Base-by-base conservation (phyloP, 2,329 filamentous ascomycete genomes). In the Myriosclerotinia duriaeana region DNA sequence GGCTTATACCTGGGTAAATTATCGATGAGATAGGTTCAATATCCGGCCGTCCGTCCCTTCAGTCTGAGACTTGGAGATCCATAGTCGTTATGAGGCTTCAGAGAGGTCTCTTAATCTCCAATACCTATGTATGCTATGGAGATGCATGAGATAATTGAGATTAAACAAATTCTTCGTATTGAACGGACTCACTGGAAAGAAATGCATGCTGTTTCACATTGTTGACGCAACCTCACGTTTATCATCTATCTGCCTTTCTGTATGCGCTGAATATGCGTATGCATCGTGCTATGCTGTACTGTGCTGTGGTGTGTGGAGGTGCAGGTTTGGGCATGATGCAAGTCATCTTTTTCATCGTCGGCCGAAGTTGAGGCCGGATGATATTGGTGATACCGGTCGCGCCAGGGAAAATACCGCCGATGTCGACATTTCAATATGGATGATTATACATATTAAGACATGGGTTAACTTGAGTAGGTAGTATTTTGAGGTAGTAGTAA, bases 21-120 rank as follows among this genome's bases (percentile, higher is more conserved):
- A 62, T 58, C 56, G 56, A 65, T 61, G 65, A 54, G 62, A 69
- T 67, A 67, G 70, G 67, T 69, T 72, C 73, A 74, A 71, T 73
- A 66, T 69, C 68, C 63, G 66, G 65, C 61, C 56, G n/a, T 53
- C 59, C 66, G 65, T 59, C 65, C 40, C n/a, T 50, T 26, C 46
- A 46, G 55, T 61, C 55, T 61, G 36, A 61, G 64, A 65, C 64
- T 36, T 36, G 17, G 38, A 46, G 53, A 38, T 53, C 55, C 64
- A 65, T 65, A 53, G 36, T 53, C 55, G 26, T 46, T 30, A 38
- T 38, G 55, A 54, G 52, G 55, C 42, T 66, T 66, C 9, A 22
- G 53, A 52, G 36, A 42, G 54, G 63, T 36, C 46, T 59, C 55
- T 65, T 53, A 38, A 70, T 48, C 65, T 42, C 46, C 55, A 65